Evolutionary conservation across 768 basidiomycete species (phyloP), one percentile per base, ranked within the genome.

Genomic region (Pseudohyphozyma bogoriensis): DNA sequence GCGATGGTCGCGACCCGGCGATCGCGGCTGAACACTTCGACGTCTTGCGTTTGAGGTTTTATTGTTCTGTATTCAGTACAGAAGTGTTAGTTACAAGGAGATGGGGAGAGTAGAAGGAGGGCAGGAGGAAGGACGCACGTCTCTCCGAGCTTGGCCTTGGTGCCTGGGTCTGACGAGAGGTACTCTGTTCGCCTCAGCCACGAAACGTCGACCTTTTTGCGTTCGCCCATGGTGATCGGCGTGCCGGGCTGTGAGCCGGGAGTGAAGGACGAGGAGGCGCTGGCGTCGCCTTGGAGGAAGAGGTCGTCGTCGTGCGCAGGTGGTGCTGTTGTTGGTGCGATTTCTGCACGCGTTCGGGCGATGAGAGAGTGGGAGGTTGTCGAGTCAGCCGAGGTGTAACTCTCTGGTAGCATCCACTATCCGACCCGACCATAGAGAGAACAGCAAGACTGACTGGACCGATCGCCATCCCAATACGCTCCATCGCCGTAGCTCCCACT

Each of bases 171-270:
- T 40, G 58, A 64, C 9, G 55, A 55, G 36, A 92, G 80, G 69
- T 95, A 92, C 69, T 91, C 90, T 0, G 91, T 93, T 72, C 87
- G 89, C 55, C 92, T 80, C 55, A 96, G 77, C 92, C 92, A 96
- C 1, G 88, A 79, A 15, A 95, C 91, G 59, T 89, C 74, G 7
- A 67, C 65, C 39, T 79, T 10, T 76, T 79, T 64, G 52, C 58
- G 26, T 73, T 68, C 50, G 82, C 79, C 51, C 79, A 76, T 28
- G 76, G 76, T 24, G 35, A 31, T 45, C 18, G 20, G 18, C 13
- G 51, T 35, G 15, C 77, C 60, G 68, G 77, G 82, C n/a, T 79
- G 64, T 37, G 59, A 18, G 16, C 79, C 71, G 36, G 77, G 72
- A 22, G 79, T 54, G 65, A 59, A 69, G 26, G 78, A 72, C 4